Percentiles rank a stretch among this genome's conserved stretches.
These are phyloP conservation scores for Rhododendron ferrugineum DNA, from an alignment of 148 eudicot species.

Conservation along the genomic window DNA sequence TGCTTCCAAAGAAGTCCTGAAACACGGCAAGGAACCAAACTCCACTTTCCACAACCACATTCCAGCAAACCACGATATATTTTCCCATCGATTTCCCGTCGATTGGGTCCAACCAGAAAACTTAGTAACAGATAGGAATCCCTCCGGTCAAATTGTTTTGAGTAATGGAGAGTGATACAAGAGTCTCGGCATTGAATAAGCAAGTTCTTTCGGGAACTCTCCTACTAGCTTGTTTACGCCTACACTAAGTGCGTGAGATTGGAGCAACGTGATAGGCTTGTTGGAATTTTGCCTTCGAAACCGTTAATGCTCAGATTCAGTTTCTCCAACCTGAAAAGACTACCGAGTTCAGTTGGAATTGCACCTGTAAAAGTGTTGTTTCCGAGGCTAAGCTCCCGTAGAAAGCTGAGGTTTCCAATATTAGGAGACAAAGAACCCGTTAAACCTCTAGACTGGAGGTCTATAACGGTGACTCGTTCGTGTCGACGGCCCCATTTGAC, in stretches of 20 bases:
- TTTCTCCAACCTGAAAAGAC: not conserved
- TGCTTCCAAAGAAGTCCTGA: no score
- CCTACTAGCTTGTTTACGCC: not conserved
- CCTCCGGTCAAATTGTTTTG: not conserved
- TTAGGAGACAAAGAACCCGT: not conserved
- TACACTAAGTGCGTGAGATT: fast-evolving
- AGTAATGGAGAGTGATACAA: fast-evolving
- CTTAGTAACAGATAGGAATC: no score
- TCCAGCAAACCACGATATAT: no score
- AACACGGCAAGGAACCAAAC: no score
- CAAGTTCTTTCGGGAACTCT: not conserved
- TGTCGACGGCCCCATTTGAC: not conserved
- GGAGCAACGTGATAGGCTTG: not conserved
- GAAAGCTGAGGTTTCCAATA: not conserved
- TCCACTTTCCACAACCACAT: no score
- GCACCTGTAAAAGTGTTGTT: not conserved
- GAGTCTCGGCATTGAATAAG: not conserved
- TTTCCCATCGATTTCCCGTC: no score
- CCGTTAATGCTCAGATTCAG: not conserved
- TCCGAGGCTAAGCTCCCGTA: fast-evolving
- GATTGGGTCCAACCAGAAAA: no score
- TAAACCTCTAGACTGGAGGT: not conserved
- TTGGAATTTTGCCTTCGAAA: not conserved
- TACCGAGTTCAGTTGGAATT: not conserved
- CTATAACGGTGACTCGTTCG: not conserved